Base-by-base conservation (phyloP, 108 stramenopile species). In the Conticribra weissflogii region DNA sequence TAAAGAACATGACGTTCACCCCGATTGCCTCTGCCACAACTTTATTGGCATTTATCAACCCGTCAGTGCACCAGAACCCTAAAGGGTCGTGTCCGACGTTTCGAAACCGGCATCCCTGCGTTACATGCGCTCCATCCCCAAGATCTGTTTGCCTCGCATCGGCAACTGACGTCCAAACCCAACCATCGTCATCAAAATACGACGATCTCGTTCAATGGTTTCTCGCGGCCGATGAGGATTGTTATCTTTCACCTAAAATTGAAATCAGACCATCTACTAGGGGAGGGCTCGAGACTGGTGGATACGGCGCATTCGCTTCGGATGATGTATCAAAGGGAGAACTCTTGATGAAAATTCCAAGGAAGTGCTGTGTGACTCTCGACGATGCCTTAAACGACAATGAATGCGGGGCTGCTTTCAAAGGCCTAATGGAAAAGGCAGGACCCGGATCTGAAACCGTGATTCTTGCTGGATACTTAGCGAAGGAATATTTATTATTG, bases 361-460 rank as follows among this genome's bases (percentile, higher is more conserved):
- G 86, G 3, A 53, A 56, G 0, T 72, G 77, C 52, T 88, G 87
- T 57, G 68, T 88, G 25, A 90, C 89, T 5, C 60, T 87, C 14
- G 74, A 74, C 21, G 82, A 79, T 54, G 83, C 71, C 30, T 34
- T 72, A 12, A 55, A 63, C 9, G 83, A 83, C 51, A 19, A 45
- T 15, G 74, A 71, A 17, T 68, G 79, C 57, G 89, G 89, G 29
- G 30, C 84, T 19, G 63, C 71, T 0, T 85, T 90, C 53, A 27
- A 49, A 36, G 71, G 67, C n/a, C 47, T 90, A 47, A 77, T 86
- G 18, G 72, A 84, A 64, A 65, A 80, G 48, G 86, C 85, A 0
- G 89, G 89, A 17, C 86, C 89, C 9, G 89, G 86, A 27, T 79
- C 81, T 0, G 77, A 77, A 48, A 90, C 89, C 8, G 89, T 90